A percentile compares a stretch with the other conserved stretches of the same genome.
Evolutionary conservation across 2,329 filamentous ascomycete species (phyloP).

Genomic region (Ophiostoma ulmi): DNA sequence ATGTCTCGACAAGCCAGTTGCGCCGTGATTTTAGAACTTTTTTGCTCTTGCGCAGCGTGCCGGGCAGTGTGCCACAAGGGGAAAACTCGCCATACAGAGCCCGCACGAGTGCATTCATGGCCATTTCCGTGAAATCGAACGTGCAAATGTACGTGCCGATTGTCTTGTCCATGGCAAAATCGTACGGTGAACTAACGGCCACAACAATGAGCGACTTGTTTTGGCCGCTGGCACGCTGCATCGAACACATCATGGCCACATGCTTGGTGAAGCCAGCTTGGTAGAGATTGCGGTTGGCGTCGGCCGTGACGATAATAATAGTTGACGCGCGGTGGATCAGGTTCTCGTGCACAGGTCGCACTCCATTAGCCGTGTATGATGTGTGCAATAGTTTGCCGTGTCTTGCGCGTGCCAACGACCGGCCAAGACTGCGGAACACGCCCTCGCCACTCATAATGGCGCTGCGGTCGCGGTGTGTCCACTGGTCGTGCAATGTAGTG

Average conservation of each 20-base stretch:
- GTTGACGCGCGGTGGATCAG: slow-evolving; percentile 82
- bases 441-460: slow-evolving; percentile 85
- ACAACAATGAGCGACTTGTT: slow-evolving; percentile 89
- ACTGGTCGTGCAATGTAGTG: slow-evolving; percentile 48
- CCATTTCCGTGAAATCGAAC: slow-evolving; percentile 92
- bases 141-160: slow-evolving; percentile 93
- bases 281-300: slow-evolving; percentile 89
- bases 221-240: slow-evolving; percentile 68
- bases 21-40: slow-evolving; percentile 85
- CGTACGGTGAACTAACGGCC: slow-evolving; percentile 90
- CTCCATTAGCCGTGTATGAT: slow-evolving; percentile 89
- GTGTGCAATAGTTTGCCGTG: slow-evolving; percentile 87
- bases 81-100: slow-evolving; percentile 72
- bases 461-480: slow-evolving; percentile 54
- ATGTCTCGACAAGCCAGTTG: slow-evolving; percentile 90
- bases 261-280: slow-evolving; percentile 95
- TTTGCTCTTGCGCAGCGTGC: slow-evolving; percentile 79
- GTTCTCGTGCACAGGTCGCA: slow-evolving; percentile 88
- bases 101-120: slow-evolving; percentile 76
- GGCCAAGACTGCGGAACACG: slow-evolving; percentile 84
- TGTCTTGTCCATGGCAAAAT: slow-evolving; percentile 87
- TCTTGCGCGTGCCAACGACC: slow-evolving; percentile 77
- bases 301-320: slow-evolving; percentile 86
- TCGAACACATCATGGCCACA: slow-evolving; percentile 89
- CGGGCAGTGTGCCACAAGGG: slow-evolving; percentile 56